Evolutionary conservation across 345 rosid genomes (phyloP).

Genomic region (Reutealis trisperma): DNA sequence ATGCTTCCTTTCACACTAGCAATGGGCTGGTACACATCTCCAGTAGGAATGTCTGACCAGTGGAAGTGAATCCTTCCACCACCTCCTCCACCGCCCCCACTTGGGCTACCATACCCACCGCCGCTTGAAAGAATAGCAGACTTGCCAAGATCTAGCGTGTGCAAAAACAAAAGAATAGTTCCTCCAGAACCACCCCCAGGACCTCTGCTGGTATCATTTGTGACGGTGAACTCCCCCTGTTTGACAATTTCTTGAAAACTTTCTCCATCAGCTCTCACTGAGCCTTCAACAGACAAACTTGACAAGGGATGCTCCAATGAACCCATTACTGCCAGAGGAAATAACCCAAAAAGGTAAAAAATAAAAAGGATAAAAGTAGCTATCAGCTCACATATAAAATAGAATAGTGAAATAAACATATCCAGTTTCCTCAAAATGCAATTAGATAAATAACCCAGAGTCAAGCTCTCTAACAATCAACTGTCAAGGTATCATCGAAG

Average conservation of each 20-base stretch:
- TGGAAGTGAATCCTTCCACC: slow-evolving; percentile 99
- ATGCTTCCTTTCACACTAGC: slow-evolving; percentile 82
- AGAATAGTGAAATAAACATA: not conserved
- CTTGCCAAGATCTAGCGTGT: slow-evolving; percentile 54
- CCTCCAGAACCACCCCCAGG: slow-evolving; percentile 99
- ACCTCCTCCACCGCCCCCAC: slow-evolving; percentile 92
- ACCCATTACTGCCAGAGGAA: slow-evolving; percentile 76
- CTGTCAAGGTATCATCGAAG: not conserved
- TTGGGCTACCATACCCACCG: slow-evolving; percentile 86
- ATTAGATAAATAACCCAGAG: not conserved
- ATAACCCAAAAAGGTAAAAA: not conserved
- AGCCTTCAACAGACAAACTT: slow-evolving; percentile 74
- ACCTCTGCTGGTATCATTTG: slow-evolving; percentile 38
- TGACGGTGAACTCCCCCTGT: slow-evolving; percentile 27
- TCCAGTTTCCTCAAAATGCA: slow-evolving; percentile 8
- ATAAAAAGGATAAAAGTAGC: slow-evolving; percentile 5
- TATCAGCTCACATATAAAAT: slow-evolving; percentile 11
- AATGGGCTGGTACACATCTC: slow-evolving; percentile 98
- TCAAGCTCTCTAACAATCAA: not conserved
- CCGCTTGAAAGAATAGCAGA: slow-evolving; percentile 77
- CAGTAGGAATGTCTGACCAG: slow-evolving; percentile 96
- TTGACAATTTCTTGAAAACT: slow-evolving; percentile 43
- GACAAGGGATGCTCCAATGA: slow-evolving; percentile 91
- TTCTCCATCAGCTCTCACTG: slow-evolving; percentile 85
- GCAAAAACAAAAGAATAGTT: slow-evolving; percentile 78